phyloP scores from a whole-genome alignment of 208 protist species.

The Naegleria fowleri region DNA sequence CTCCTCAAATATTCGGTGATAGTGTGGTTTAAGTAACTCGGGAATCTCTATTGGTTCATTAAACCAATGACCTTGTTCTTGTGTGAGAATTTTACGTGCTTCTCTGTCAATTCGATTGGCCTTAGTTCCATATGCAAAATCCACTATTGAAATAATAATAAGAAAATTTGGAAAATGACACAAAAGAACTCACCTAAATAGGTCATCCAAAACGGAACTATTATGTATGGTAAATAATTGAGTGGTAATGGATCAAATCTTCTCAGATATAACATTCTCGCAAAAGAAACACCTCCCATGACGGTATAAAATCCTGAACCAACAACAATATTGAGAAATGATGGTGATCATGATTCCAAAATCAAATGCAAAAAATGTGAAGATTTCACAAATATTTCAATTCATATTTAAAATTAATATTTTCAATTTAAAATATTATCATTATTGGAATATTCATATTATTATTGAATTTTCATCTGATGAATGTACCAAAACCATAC shows the following conservation, averaged over 20 bases:
- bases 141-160: neutral
- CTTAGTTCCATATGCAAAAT: conserved; percentile 21
- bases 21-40: neutral
- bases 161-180: neutral
- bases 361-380: too few relatives aligned
- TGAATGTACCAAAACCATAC: too few relatives aligned
- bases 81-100: conserved; percentile 10
- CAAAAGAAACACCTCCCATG: neutral
- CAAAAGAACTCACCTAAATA: neutral
- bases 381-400: too few relatives aligned
- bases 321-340: too few relatives aligned
- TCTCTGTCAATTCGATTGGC: neutral
- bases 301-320: neutral
- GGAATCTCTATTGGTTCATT: conserved; percentile 3
- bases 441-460: too few relatives aligned
- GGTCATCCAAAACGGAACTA: neutral
- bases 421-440: neutral
- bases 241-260: neutral
- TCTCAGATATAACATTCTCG: neutral
- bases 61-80: conserved; percentile 18
- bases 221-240: neutral
- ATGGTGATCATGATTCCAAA: too few relatives aligned
- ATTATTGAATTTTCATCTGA: too few relatives aligned
- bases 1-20: neutral
- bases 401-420: too few relatives aligned